phyloP scores from a whole-genome alignment of 2,329 filamentous ascomycete genomes.

The Paraphaeosphaeria minitans region DNA sequence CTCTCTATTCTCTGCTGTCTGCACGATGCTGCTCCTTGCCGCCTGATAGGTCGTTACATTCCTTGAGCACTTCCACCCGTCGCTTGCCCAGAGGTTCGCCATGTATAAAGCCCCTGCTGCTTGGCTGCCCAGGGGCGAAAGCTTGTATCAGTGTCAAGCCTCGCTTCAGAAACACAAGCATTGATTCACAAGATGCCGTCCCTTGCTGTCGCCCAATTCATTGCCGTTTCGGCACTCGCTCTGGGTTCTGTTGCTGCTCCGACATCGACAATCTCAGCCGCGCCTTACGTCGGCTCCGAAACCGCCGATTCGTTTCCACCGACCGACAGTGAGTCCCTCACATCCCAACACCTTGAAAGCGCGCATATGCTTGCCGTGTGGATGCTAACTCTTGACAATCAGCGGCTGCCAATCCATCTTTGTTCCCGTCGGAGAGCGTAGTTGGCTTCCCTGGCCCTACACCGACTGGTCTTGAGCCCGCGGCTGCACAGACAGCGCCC shows the following conservation, averaged over 20 bases:
- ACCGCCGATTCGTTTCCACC: constrained; percentile 30
- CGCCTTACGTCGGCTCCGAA: constrained; percentile 23
- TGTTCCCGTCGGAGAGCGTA: background rate
- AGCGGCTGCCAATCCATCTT: background rate
- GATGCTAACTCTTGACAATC: background rate
- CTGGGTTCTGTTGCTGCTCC: constrained; percentile 7
- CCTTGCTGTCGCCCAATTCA: background rate
- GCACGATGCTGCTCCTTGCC: background rate
- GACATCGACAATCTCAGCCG: constrained; percentile 23
- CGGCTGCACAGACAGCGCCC: constrained; percentile 35
- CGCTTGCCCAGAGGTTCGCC: background rate
- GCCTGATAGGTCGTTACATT: background rate
- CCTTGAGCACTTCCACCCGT: background rate
- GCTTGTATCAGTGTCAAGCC: background rate
- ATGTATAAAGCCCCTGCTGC: constrained; percentile 1
- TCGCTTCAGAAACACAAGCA: background rate
- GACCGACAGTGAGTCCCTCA: constrained; percentile 27
- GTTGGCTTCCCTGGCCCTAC: constrained; percentile 24
- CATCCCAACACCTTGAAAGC: background rate
- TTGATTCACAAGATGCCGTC: background rate
- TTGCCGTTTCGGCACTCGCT: background rate
- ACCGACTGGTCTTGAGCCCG: constrained; percentile 34
- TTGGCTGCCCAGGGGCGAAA: constrained; percentile 1
- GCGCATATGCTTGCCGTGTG: background rate
- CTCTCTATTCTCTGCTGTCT: background rate